phyloP scores from a whole-genome alignment of 2,329 filamentous ascomycete genomes.

The Penicillium nordicum region DNA sequence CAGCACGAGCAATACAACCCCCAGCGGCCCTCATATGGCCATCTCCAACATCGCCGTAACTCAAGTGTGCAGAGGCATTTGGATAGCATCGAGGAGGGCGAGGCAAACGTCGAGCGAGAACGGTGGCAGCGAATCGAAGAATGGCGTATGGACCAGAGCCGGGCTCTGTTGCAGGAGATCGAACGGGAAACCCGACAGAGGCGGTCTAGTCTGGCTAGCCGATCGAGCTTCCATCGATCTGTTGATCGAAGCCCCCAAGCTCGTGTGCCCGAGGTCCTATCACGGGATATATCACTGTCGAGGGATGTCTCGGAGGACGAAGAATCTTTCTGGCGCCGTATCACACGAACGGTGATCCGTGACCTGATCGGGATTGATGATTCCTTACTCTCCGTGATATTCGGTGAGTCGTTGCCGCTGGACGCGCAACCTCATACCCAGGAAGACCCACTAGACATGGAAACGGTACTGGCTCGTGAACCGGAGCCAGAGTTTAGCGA shows the following conservation, averaged over 20 bases:
- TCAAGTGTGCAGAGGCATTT: conserved; percentile 58
- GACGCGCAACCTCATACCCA: conserved; percentile 17
- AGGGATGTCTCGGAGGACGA: conserved; percentile 47
- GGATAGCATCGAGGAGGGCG: conserved; percentile 55
- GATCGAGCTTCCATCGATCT: conserved; percentile 19
- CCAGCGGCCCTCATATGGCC: conserved; percentile 50
- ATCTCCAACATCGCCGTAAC: conserved; percentile 47
- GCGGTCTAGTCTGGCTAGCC: conserved; percentile 35
- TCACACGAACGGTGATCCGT: conserved; percentile 81
- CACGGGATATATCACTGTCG: conserved; percentile 47
- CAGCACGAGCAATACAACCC: conserved; percentile 85
- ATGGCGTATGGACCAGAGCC: conserved; percentile 90
- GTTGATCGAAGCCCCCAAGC: conserved; percentile 16
- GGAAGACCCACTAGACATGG: conserved; percentile 37
- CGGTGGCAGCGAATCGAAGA: conserved; percentile 80
- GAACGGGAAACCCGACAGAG: conserved; percentile 76
- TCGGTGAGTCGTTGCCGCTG: conserved; percentile 70
- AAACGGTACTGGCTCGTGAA: conserved; percentile 33
- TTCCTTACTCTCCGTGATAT: conserved; percentile 74
- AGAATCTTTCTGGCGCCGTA: conserved; percentile 72
- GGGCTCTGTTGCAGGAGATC: conserved; percentile 79
- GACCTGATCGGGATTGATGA: conserved; percentile 92
- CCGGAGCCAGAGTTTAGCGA: conserved; percentile 25
- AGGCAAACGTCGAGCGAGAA: conserved; percentile 63
- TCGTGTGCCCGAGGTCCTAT: conserved; percentile 50